phyloP scores from a whole-genome alignment of 1,284 basidiomycete species.

The Meripilus lineatus region DNA sequence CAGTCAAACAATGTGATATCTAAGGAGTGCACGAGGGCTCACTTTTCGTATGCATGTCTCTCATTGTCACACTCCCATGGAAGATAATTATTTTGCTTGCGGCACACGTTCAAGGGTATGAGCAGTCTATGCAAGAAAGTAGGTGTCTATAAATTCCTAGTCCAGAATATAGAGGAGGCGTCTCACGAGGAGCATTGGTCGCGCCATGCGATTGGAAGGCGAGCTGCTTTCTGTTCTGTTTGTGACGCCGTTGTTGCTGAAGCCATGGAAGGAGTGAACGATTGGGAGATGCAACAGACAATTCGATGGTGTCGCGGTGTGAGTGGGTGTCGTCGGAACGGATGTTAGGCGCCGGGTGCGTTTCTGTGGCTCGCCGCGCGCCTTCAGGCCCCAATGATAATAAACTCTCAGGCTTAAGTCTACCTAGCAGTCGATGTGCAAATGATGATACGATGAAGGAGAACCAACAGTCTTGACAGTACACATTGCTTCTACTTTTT shows the following conservation, averaged over 20 bases:
- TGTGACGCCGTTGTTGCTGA: constrained; percentile 79
- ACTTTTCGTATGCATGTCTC: constrained; percentile 74
- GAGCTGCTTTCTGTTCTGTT: constrained; percentile 72
- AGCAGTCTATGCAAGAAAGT: constrained; percentile 51
- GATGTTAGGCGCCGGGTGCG: no score
- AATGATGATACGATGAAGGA: no score
- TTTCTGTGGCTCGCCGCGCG: no score
- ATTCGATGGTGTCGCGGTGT: no score
- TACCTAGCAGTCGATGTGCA: no score
- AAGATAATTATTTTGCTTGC: constrained; percentile 65
- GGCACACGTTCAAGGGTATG: constrained; percentile 82
- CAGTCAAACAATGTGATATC: background rate
- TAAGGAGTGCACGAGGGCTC: constrained; percentile 27
- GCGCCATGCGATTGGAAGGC: constrained; percentile 80
- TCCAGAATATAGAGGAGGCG: constrained; percentile 2
- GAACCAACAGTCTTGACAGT: no score
- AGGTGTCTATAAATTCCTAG: constrained; percentile 3
- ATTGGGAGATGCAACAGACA: no score
- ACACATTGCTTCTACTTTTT: no score
- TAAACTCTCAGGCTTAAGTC: no score
- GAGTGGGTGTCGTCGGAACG: no score
- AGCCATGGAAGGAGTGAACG: no score
- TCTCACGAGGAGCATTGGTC: constrained; percentile 91
- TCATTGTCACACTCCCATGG: constrained; percentile 86
- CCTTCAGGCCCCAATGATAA: no score